phyloP scores from a whole-genome alignment of 1,284 basidiomycete species.

The Omphalotus olearius region DNA sequence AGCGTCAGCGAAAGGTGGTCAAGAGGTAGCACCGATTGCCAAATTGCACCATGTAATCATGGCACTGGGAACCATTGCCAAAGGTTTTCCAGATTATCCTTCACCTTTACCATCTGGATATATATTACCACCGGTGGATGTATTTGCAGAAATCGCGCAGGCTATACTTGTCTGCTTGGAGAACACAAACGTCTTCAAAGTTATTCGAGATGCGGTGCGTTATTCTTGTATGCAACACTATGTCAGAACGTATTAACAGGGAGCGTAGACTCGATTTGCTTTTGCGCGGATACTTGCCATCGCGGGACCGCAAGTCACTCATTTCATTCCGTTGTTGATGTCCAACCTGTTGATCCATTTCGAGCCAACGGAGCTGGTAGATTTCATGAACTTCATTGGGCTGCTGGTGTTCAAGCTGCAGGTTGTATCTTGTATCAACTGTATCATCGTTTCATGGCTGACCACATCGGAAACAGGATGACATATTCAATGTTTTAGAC shows the following conservation, averaged over 20 bases:
- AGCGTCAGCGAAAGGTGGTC: slow-evolving; percentile 46
- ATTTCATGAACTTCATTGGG: slow-evolving; percentile 94
- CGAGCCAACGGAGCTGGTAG: slow-evolving; percentile 88
- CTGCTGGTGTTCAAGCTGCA: slow-evolving; percentile 91
- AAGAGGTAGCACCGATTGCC: slow-evolving; percentile 74
- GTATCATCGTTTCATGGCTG: not conserved
- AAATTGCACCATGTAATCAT: slow-evolving; percentile 95
- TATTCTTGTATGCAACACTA: slow-evolving; percentile 1
- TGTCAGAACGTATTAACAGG: slow-evolving; percentile 11
- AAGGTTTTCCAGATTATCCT: slow-evolving; percentile 93
- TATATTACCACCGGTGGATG: slow-evolving; percentile 71
- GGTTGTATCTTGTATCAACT: slow-evolving; percentile 49
- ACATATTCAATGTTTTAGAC: slow-evolving; percentile 85
- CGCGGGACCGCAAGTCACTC: slow-evolving; percentile 79
- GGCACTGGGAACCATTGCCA: slow-evolving; percentile 92
- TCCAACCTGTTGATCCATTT: slow-evolving; percentile 86
- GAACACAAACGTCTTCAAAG: slow-evolving; percentile 83
- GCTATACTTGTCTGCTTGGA: slow-evolving; percentile 87
- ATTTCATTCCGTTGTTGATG: slow-evolving; percentile 85
- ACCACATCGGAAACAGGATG: slow-evolving; percentile 39
- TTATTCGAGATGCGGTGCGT: slow-evolving; percentile 90
- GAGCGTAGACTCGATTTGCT: slow-evolving; percentile 80
- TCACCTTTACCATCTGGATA: slow-evolving; percentile 62
- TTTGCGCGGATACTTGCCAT: slow-evolving; percentile 93
- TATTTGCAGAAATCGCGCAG: slow-evolving; percentile 88